phyloP scores from a whole-genome alignment of 2,329 filamentous ascomycete genomes.

The Pseudogymnoascus sp. region DNA sequence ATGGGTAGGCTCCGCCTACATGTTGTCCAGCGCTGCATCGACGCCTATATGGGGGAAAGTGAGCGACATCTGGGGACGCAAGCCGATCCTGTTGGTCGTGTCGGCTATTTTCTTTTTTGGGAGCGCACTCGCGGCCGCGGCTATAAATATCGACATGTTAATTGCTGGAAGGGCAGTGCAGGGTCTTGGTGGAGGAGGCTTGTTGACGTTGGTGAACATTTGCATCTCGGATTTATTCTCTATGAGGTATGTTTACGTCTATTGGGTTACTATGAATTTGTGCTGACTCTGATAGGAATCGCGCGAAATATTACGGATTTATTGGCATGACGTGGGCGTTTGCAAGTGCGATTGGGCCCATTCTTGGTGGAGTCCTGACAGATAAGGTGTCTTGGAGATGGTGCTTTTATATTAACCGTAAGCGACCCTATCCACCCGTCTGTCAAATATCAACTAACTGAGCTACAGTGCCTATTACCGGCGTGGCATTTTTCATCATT shows the following conservation, averaged over 20 bases:
- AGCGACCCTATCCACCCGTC: not conserved
- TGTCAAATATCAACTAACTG: conserved; percentile 39
- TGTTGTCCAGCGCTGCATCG: conserved; percentile 61
- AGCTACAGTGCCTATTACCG: conserved; percentile 42
- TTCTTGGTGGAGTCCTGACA: conserved; percentile 61
- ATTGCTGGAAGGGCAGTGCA: conserved; percentile 44
- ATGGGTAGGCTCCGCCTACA: conserved; percentile 71
- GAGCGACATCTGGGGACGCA: conserved; percentile 53
- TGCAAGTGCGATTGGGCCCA: conserved; percentile 58
- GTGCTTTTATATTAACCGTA: conserved; percentile 36
- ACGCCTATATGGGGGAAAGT: conserved; percentile 65
- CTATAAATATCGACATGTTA: conserved; percentile 40
- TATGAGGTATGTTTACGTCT: conserved; percentile 28
- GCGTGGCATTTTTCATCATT: conserved; percentile 42
- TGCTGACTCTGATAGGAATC: conserved; percentile 19
- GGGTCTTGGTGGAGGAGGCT: conserved; percentile 46
- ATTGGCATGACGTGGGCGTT: conserved; percentile 62
- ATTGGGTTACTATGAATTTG: conserved; percentile 2
- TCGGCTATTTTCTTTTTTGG: conserved; percentile 46
- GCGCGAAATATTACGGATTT: conserved; percentile 52
- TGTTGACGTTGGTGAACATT: conserved; percentile 47
- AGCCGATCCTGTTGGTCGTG: conserved; percentile 44
- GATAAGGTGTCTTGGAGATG: conserved; percentile 54
- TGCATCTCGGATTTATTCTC: conserved; percentile 50
- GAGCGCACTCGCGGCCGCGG: conserved; percentile 42